A percentile compares a stretch with the other conserved stretches of the same genome.
These are phyloP conservation scores for Termitomyces sp. DNA, from an alignment of 768 basidiomycete genomes.

Conservation along the genomic window DNA sequence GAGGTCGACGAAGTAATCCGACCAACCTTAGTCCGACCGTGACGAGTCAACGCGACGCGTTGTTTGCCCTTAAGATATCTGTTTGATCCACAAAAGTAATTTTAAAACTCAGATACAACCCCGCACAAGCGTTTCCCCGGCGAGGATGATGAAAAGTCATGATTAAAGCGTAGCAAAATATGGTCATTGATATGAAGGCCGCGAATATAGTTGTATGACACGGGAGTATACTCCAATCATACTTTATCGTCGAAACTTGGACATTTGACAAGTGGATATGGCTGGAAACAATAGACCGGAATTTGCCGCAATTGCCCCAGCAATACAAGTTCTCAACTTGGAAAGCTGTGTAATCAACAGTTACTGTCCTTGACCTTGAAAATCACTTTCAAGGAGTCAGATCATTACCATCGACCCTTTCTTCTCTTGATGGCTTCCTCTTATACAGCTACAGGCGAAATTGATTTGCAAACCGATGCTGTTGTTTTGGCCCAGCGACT, in stretches of 20 bases:
- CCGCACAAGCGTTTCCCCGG: background rate
- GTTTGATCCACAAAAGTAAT: constrained; percentile 8
- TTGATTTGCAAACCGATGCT: constrained; percentile 22
- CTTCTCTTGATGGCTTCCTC: constrained; percentile 8
- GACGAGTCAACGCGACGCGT: constrained; percentile 19
- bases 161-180: background rate
- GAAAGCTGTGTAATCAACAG: constrained; percentile 14
- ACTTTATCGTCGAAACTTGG: background rate
- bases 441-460: background rate
- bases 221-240: constrained; percentile 1
- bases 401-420: constrained; percentile 1
- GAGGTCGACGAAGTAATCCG: background rate
- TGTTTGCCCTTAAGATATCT: constrained; percentile 9
- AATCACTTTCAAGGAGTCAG: constrained; percentile 12
- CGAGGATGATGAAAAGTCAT: constrained; percentile 10
- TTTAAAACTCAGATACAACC: constrained; percentile 30
- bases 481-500: constrained; percentile 25
- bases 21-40: too few species aligned
- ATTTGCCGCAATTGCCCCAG: constrained; percentile 24
- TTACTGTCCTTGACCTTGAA: constrained; percentile 8
- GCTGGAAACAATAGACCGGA: constrained; percentile 27
- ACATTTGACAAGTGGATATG: constrained; percentile 1
- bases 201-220: background rate
- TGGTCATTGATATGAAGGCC: background rate
- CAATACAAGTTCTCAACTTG: constrained; percentile 12